These are phyloP conservation scores for Penicillium robsamsonii DNA, from an alignment of 495 filamentous ascomycete species.

Conservation along the genomic window DNA sequence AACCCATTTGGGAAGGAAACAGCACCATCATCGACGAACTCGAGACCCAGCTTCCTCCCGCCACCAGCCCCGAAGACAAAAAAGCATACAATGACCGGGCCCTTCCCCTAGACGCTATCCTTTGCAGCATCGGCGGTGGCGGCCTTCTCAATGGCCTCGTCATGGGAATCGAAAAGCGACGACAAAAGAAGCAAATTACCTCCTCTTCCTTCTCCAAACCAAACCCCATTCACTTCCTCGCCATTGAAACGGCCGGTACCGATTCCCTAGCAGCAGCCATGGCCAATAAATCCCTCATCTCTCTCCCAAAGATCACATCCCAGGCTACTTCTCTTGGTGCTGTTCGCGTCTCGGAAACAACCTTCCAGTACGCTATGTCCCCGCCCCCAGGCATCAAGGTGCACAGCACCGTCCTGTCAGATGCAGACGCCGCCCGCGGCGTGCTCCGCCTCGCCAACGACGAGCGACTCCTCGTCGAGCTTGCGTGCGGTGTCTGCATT, in stretches of 20 bases:
- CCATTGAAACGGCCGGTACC: slow-evolving; percentile 80
- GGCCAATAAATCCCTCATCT: slow-evolving; percentile 57
- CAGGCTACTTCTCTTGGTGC: slow-evolving; percentile 80
- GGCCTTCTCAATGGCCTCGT: slow-evolving; percentile 80
- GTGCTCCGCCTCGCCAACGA: slow-evolving; percentile 77
- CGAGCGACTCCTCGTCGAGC: slow-evolving; percentile 75
- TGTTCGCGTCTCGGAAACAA: slow-evolving; percentile 64
- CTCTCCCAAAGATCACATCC: slow-evolving; percentile 72
- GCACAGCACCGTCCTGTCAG: slow-evolving; percentile 66
- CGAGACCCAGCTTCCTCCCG: slow-evolving; percentile 50
- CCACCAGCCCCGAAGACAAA: slow-evolving; percentile 33
- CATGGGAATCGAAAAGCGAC: slow-evolving; percentile 61
- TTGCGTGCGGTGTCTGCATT: slow-evolving; percentile 76
- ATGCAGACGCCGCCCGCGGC: slow-evolving; percentile 77
- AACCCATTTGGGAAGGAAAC: slow-evolving; percentile 79
- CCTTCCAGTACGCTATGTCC: slow-evolving; percentile 60
- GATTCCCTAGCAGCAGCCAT: slow-evolving; percentile 65
- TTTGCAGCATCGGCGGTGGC: slow-evolving; percentile 87
- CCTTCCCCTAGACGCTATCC: slow-evolving; percentile 59
- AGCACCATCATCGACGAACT: slow-evolving; percentile 74
- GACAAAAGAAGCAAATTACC: slow-evolving; percentile 20
- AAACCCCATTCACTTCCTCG: slow-evolving; percentile 58
- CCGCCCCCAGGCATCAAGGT: slow-evolving; percentile 50
- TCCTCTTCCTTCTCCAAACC: slow-evolving; percentile 11
- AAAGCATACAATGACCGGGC: slow-evolving; percentile 34